Evolutionary conservation across 1,139 yeast species (phyloP), one percentile per base, ranked within the genome.

Genomic region (Spathaspora sp.): DNA sequence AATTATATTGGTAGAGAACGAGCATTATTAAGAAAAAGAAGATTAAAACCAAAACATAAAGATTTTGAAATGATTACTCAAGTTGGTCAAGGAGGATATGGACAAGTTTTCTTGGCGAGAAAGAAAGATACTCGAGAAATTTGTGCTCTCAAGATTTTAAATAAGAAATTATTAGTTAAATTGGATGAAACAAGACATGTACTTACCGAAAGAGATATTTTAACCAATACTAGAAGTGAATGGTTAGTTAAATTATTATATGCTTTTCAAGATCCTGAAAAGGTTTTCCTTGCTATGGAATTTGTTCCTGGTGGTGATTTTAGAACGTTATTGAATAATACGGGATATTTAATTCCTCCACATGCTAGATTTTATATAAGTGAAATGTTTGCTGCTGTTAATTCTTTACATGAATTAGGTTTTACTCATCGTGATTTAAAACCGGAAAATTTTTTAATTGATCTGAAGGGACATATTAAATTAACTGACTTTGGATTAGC

Each of bases 1-100:
- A 81, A 83, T 47, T 93, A 95, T 62, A 72, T 83, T 26, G 90
- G 93, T 16, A 79, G 95, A 50, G 99, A 95, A 66, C 75, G 96
- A 44, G 91, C 89, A 6, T 78, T 84, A 46, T 72, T 95, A 57
- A 80, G 99, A 53, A 90, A 90, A 64, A 78, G 97, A 59, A 80
- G 99, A 59, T 77, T 89, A 52, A 89, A 90, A 66, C 96, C 97
- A 41, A 89, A 87, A 63, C 93, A 90, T 63, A 91, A 90, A 57
- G 99, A 95, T 65, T 95, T 95, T 64, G 95, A 90, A 64, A 89
- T 91, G 76, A 84, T 95, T 51, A 93, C 99, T 2, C 99, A 95
- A 70, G 97, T 95, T 31, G 99, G 99, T 23, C 99, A 95, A 72
- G 99, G 99, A 60, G 99, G 99, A 2, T 95, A 95, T 61, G 99